Evolutionary conservation across 768 basidiomycete genomes (phyloP).

Genomic region (Hygrocybe punicea): DNA sequence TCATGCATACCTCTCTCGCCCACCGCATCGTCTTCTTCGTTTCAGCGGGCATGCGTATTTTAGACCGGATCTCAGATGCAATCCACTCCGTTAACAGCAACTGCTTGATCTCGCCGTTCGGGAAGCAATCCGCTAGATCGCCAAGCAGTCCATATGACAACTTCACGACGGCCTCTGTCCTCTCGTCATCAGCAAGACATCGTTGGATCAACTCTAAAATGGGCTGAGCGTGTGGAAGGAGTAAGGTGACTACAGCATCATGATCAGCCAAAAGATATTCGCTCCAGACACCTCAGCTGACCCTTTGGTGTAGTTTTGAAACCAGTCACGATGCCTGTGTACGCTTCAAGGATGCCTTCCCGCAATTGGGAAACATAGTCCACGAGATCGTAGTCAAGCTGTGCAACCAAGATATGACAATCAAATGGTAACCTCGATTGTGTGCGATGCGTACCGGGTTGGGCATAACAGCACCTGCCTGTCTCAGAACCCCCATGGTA

Average conservation of each 20-base stretch:
- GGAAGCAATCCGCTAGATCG: slow-evolving; percentile 88
- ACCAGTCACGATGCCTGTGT: slow-evolving; percentile 90
- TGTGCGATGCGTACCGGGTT: slow-evolving; percentile 62
- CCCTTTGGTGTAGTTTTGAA: slow-evolving; percentile 82
- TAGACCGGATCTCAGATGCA: slow-evolving; percentile 66
- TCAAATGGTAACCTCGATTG: background rate
- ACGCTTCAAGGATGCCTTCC: slow-evolving; percentile 95
- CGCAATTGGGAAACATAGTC: slow-evolving; percentile 89
- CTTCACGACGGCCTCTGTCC: slow-evolving; percentile 72
- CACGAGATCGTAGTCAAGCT: slow-evolving; percentile 84
- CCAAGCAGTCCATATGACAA: slow-evolving; percentile 84
- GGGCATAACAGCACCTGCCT: slow-evolving; percentile 84
- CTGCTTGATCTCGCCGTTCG: slow-evolving; percentile 76
- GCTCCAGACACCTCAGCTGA: slow-evolving; percentile 23
- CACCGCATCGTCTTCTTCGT: slow-evolving; percentile 89
- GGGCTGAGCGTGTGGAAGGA: slow-evolving; percentile 65
- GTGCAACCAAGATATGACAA: slow-evolving; percentile 12
- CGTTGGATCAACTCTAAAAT: slow-evolving; percentile 82
- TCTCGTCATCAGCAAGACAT: slow-evolving; percentile 76
- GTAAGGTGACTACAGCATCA: slow-evolving; percentile 39
- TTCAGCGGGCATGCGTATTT: slow-evolving; percentile 68
- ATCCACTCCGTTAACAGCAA: slow-evolving; percentile 78
- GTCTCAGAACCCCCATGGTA: slow-evolving; percentile 85
- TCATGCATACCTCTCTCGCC: slow-evolving; percentile 77
- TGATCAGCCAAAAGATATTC: slow-evolving; percentile 11